phyloP scores from a whole-genome alignment of 2,329 filamentous ascomycete genomes.

The Pestalotiopsis sp. region DNA sequence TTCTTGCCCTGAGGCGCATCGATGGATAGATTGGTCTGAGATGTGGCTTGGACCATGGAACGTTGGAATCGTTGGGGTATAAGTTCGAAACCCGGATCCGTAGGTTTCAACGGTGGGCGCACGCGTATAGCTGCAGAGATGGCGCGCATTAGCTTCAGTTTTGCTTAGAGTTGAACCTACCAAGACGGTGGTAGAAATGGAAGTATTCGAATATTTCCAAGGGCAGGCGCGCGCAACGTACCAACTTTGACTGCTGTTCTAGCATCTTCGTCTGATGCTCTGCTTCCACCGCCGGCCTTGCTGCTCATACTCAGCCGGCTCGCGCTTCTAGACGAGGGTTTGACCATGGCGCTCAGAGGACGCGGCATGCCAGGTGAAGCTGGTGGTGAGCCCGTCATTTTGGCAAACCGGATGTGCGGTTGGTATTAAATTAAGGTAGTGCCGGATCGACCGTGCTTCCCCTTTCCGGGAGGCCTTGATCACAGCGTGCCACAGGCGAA shows the following conservation, averaged over 20 bases:
- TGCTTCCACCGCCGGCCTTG: constrained; percentile 75
- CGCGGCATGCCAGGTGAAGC: constrained; percentile 64
- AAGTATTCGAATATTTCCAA: neutral
- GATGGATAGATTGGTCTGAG: constrained; percentile 81
- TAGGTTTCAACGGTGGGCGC: constrained; percentile 79
- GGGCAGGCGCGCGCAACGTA: constrained; percentile 53
- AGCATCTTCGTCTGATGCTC: constrained; percentile 84
- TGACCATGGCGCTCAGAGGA: constrained; percentile 81
- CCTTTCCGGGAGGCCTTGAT: constrained; percentile 2
- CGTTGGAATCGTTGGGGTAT: constrained; percentile 95
- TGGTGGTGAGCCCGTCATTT: constrained; percentile 72
- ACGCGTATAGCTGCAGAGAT: constrained; percentile 77
- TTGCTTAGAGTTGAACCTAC: neutral
- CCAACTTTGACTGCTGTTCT: constrained; percentile 96
- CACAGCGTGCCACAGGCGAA: neutral
- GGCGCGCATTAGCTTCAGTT: constrained; percentile 4
- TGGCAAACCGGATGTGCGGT: constrained; percentile 14
- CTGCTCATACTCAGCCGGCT: constrained; percentile 86
- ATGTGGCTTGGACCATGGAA: constrained; percentile 88
- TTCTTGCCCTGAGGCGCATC: constrained; percentile 93
- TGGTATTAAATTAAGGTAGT: constrained; percentile 10
- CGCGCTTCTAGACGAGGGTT: constrained; percentile 71
- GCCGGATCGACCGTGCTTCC: neutral
- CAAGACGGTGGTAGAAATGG: neutral
- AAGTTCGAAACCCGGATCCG: constrained; percentile 90